These are phyloP conservation scores for Austroboletus niveus DNA, from an alignment of 1,284 basidiomycete genomes.

Conservation along the genomic window DNA sequence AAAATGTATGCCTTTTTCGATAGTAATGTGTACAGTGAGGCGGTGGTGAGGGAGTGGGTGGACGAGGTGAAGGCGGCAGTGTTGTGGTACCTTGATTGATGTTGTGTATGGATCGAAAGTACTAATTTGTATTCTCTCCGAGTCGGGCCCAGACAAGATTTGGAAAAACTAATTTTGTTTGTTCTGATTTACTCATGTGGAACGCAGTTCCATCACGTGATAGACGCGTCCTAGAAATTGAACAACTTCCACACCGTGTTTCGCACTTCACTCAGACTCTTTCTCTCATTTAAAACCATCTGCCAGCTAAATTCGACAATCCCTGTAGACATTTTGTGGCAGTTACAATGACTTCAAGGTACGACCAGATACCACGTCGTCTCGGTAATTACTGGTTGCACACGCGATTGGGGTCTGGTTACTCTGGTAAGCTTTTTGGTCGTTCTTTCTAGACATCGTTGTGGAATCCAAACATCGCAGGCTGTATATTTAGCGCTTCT, in stretches of 20 bases:
- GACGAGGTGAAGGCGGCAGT: slow-evolving; percentile 39
- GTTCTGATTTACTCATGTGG: neutral
- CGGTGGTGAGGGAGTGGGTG: slow-evolving; percentile 42
- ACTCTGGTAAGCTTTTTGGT: slow-evolving; percentile 42
- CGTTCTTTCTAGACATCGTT: neutral
- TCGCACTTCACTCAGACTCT: neutral
- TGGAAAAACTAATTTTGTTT: too few species aligned
- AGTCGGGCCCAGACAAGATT: too few species aligned
- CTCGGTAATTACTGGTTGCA: slow-evolving; percentile 50
- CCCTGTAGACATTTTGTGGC: neutral
- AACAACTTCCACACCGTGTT: slow-evolving; percentile 3
- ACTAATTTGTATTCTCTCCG: too few species aligned
- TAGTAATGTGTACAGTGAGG: slow-evolving; percentile 40
- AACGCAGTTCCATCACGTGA: slow-evolving; percentile 25
- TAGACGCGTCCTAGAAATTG: slow-evolving; percentile 21
- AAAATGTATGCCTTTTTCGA: slow-evolving; percentile 39
- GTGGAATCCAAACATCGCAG: slow-evolving; percentile 26
- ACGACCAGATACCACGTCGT: slow-evolving; percentile 35
- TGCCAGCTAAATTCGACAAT: neutral
- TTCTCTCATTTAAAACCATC: neutral
- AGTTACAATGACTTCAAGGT: slow-evolving; percentile 16
- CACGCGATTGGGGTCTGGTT: slow-evolving; percentile 50
- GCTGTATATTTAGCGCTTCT: slow-evolving; percentile 63
- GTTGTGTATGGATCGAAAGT: too few species aligned
- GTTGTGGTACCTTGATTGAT: slow-evolving; percentile 35